Evolutionary conservation across 2,329 filamentous ascomycete genomes (phyloP).

Genomic region (Ophiostoma perfectum): DNA sequence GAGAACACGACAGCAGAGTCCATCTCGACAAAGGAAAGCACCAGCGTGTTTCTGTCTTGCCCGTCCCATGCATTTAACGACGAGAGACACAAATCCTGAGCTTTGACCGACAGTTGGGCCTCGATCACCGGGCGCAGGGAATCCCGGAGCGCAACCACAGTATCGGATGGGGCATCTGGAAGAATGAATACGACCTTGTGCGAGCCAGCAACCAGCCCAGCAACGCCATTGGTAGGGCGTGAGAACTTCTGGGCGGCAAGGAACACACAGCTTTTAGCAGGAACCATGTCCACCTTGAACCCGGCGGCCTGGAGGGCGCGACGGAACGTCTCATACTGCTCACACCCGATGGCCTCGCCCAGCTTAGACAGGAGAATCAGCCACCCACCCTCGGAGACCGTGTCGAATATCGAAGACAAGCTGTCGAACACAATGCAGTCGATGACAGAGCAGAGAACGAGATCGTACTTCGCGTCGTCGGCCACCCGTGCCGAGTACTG

Average conservation of each 20-base stretch:
- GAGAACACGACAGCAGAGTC: slow-evolving; percentile 34
- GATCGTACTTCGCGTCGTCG: neutral
- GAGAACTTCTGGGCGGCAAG: slow-evolving; percentile 17
- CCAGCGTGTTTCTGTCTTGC: slow-evolving; percentile 29
- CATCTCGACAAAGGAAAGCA: slow-evolving; percentile 45
- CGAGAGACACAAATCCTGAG: slow-evolving; percentile 8
- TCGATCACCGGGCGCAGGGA: neutral
- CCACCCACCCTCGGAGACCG: slow-evolving; percentile 20
- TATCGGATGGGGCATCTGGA: slow-evolving; percentile 16
- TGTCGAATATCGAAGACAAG: neutral
- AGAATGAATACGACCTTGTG: slow-evolving; percentile 15
- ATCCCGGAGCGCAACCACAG: slow-evolving; percentile 9
- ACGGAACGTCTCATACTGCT: neutral
- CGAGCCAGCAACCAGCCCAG: neutral
- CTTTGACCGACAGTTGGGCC: neutral
- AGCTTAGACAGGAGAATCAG: slow-evolving; percentile 18
- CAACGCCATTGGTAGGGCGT: neutral
- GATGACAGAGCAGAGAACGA: slow-evolving; percentile 17
- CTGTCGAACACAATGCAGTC: neutral
- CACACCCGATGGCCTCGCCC: neutral
- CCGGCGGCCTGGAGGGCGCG: slow-evolving; percentile 3
- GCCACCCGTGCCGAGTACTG: neutral
- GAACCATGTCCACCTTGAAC: neutral
- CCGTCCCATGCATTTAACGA: neutral
- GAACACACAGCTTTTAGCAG: neutral